These are phyloP conservation scores for Tulasnella sp. DNA, from an alignment of 768 basidiomycete species.

Conservation along the genomic window DNA sequence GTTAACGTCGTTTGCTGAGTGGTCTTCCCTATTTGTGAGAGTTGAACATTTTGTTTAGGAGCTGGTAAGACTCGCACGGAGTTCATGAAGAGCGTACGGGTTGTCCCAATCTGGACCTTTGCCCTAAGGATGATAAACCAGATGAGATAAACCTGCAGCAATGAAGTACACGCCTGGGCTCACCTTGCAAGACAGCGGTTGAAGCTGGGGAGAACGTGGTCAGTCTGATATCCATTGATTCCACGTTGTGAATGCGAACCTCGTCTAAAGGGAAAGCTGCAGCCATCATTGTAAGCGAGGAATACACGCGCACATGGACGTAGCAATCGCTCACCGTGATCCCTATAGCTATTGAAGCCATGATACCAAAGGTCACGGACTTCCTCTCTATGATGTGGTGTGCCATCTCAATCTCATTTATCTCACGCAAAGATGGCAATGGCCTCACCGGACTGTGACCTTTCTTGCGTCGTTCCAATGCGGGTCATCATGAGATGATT, in stretches of 20 bases:
- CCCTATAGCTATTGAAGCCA: slow-evolving; percentile 85
- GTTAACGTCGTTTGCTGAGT: slow-evolving; percentile 81
- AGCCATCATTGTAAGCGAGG: slow-evolving; percentile 23
- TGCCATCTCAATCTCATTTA: neutral
- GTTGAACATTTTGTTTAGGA: slow-evolving; percentile 7
- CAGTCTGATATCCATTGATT: slow-evolving; percentile 12
- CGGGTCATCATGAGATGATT: neutral
- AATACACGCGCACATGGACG: slow-evolving; percentile 1
- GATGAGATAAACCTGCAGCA: neutral
- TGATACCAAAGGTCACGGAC: slow-evolving; percentile 79
- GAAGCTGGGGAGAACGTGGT: slow-evolving; percentile 40
- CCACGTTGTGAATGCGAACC: slow-evolving; percentile 31
- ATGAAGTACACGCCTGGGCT: neutral
- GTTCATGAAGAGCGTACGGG: slow-evolving; percentile 45
- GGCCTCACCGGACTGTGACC: neutral
- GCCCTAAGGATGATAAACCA: slow-evolving; percentile 22
- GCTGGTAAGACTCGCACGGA: neutral
- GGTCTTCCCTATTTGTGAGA: slow-evolving; percentile 41
- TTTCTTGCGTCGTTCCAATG: neutral
- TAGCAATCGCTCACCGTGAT: slow-evolving; percentile 41
- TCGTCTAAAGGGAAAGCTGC: slow-evolving; percentile 80
- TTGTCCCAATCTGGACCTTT: slow-evolving; percentile 80
- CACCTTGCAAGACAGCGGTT: slow-evolving; percentile 71
- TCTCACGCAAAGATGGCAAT: too few relatives aligned
- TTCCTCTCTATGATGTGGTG: slow-evolving; percentile 42